Evolutionary conservation across 2,329 filamentous ascomycete species (phyloP).

Genomic region (Trichoderma sp.): DNA sequence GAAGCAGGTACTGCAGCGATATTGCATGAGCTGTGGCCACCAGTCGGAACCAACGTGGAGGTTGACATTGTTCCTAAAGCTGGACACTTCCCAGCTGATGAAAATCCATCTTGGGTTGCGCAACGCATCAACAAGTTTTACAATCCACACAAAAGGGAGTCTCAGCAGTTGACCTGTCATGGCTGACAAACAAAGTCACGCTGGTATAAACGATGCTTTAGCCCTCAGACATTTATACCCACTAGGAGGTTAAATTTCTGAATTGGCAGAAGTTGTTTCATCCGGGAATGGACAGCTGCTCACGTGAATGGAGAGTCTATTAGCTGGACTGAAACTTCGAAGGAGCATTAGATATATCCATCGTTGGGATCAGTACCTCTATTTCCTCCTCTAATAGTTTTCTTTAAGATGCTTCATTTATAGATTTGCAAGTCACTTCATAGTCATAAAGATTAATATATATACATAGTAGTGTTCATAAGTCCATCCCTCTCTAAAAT

Average conservation of each 20-base stretch:
- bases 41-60: neutral
- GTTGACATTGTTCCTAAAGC: neutral
- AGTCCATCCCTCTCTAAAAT: too few species aligned
- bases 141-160: neutral
- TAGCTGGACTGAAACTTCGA: too few species aligned
- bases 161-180: neutral
- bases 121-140: neutral
- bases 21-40: neutral
- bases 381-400: too few species aligned
- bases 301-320: too few species aligned
- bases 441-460: too few species aligned
- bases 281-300: too few species aligned
- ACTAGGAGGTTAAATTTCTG: neutral
- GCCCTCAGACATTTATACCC: neutral
- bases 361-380: too few species aligned
- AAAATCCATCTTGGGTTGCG: neutral
- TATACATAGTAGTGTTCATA: too few species aligned
- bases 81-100: neutral
- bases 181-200: neutral
- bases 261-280: neutral
- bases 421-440: too few species aligned
- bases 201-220: neutral
- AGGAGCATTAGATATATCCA: too few species aligned
- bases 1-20: neutral
- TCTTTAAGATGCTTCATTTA: too few species aligned